Base-by-base conservation (phyloP, 2,329 filamentous ascomycete genomes). In the Geosmithia flava region DNA sequence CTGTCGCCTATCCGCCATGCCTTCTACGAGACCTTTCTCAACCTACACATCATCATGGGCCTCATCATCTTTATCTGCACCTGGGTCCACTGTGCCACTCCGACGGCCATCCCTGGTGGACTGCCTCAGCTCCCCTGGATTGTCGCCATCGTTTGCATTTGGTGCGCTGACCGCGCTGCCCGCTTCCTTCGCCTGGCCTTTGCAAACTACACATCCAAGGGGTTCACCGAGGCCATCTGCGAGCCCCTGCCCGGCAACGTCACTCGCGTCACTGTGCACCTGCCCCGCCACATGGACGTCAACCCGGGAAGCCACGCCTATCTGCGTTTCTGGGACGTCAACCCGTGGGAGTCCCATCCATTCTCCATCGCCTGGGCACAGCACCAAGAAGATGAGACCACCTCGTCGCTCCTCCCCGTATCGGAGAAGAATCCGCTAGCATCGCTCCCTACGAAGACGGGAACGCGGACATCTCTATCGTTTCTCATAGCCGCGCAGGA, bases 21-120 rank as follows among this genome's bases (percentile, higher is more conserved):
- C 40, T 96, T 95, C 62, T 98, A 98, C 69, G 93, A 98, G 68
- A 94, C 88, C 1, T 98, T 98, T 68, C 76, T 97, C 56, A 87
- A 86, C 61, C 67, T 84, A 29, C 93, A 97, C 67, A 89, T 95
- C 55, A 63, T 86, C 39, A 68, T 95, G 46, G 88, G 83, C 40
- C 64, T 83, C 37, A 60, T 87, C 48, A 70, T 73, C 45, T 76
- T 96, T 46, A 71, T 78, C 49, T 83, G 81, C 57, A 81, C 90
- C 8, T 93, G 83, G 76, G 70, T 90, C 39, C 93, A 97, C 68
- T 80, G 87, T 57, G 72, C 78, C 43, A 70, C 85, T 10, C 33
- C 33, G 6, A 78, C 87, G 27, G 64, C 71, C 3, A 68, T 88
- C 30, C 65, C 78, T 15, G 80, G 87, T 48, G 74, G 75, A 13